phyloP scores from a whole-genome alignment of 768 basidiomycete genomes.

The Trametes sanguinea region DNA sequence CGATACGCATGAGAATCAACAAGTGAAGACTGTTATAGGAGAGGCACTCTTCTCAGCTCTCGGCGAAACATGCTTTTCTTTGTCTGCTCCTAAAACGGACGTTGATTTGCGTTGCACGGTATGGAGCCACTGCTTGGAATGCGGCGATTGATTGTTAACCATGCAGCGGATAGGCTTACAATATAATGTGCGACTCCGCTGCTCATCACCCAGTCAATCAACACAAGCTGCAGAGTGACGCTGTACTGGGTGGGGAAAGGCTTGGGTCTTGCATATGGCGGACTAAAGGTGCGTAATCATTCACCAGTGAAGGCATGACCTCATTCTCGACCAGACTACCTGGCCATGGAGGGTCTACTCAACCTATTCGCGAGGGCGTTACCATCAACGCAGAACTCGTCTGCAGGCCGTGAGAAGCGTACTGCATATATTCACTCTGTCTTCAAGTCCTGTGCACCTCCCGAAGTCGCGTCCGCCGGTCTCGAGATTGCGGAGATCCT shows the following conservation, averaged over 20 bases:
- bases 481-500: constrained; percentile 43
- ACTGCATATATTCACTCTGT: constrained; percentile 53
- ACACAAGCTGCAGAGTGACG: constrained; percentile 45
- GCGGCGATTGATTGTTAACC: not conserved
- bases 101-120: constrained; percentile 34
- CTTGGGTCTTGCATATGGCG: constrained; percentile 52
- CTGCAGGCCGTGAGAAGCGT: constrained; percentile 40
- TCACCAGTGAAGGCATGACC: not conserved
- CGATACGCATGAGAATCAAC: constrained; percentile 30
- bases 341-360: constrained; percentile 58
- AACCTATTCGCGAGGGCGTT: constrained; percentile 58
- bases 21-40: constrained; percentile 31
- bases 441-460: constrained; percentile 38
- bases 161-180: constrained; percentile 47
- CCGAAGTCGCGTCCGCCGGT: constrained; percentile 40
- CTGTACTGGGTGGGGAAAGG: constrained; percentile 43
- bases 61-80: constrained; percentile 42
- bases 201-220: constrained; percentile 44
- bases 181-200: constrained; percentile 51
- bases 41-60: constrained; percentile 33
- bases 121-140: not conserved
- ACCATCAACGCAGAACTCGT: constrained; percentile 43
- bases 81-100: constrained; percentile 29
- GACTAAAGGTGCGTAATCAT: constrained; percentile 43
- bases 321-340: constrained; percentile 43